phyloP scores from a whole-genome alignment of 495 filamentous ascomycete genomes.

The Platismatia glauca region DNA sequence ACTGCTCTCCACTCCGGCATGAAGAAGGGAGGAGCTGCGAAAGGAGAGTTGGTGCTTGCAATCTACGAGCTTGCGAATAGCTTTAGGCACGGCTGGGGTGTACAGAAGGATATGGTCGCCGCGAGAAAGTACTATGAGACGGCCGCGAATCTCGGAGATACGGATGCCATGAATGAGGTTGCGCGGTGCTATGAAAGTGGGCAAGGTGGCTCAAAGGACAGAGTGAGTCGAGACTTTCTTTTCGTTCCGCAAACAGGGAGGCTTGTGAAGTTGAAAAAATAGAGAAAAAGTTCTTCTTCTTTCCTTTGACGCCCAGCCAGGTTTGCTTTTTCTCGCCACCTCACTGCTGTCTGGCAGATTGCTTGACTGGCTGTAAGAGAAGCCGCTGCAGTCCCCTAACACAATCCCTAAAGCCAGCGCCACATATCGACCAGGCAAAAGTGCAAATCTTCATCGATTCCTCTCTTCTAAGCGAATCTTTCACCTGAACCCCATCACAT shows the following conservation, averaged over 20 bases:
- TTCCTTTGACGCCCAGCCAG: neutral
- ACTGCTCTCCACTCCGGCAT: slow-evolving; percentile 74
- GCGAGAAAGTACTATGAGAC: slow-evolving; percentile 95
- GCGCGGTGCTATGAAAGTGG: slow-evolving; percentile 95
- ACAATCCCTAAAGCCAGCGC: neutral
- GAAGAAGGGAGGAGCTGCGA: slow-evolving; percentile 89
- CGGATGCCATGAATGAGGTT: slow-evolving; percentile 95
- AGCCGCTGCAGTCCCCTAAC: neutral
- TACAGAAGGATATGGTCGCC: slow-evolving; percentile 77
- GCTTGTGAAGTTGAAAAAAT: neutral
- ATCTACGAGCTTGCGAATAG: slow-evolving; percentile 92
- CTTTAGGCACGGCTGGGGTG: slow-evolving; percentile 94
- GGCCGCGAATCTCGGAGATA: slow-evolving; percentile 89
- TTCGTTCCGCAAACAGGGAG: neutral
- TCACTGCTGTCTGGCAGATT: neutral
- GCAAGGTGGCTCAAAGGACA: slow-evolving; percentile 92
- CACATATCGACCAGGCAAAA: neutral
- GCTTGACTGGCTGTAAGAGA: slow-evolving; percentile 1
- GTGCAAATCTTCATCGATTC: neutral
- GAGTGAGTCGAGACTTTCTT: slow-evolving; percentile 53
- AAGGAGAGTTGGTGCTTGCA: slow-evolving; percentile 94
- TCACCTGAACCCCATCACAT: neutral
- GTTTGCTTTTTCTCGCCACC: neutral
- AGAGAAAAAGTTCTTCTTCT: neutral
- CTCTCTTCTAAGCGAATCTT: neutral